Evolutionary conservation across 495 filamentous ascomycete genomes (phyloP).

Genomic region (Aspergillus baeticus): DNA sequence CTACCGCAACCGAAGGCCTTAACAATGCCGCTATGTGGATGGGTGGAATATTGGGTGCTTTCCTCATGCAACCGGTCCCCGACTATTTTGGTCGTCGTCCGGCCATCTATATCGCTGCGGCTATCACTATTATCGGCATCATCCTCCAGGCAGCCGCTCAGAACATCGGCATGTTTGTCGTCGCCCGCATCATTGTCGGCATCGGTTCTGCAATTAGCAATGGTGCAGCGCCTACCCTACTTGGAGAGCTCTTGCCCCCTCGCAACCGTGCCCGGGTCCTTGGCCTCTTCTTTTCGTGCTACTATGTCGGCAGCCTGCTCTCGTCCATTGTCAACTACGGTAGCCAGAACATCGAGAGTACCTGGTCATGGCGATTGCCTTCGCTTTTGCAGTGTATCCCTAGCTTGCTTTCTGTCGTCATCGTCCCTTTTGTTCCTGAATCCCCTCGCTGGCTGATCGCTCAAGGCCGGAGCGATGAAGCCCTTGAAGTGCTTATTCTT

Average conservation of each 20-base stretch:
- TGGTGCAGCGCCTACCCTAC: neutral
- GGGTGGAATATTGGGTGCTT: slow-evolving; percentile 13
- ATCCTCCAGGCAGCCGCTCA: neutral
- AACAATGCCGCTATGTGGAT: neutral
- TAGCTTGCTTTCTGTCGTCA: neutral
- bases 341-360: neutral
- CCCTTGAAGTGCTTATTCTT: neutral
- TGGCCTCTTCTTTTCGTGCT: slow-evolving; percentile 1
- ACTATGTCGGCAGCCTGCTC: neutral
- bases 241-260: neutral
- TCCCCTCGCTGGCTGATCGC: too few relatives aligned
- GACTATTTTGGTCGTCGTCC: neutral
- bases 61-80: slow-evolving; percentile 6
- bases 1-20: neutral
- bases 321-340: neutral
- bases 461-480: too few relatives aligned
- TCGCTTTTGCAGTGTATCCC: neutral
- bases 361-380: neutral
- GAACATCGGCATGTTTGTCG: neutral
- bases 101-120: neutral
- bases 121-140: neutral
- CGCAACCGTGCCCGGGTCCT: neutral
- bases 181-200: neutral
- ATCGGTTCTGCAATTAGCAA: neutral
- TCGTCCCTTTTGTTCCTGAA: too few relatives aligned